phyloP scores from a whole-genome alignment of 768 basidiomycete genomes.

The Termitomyces sp. region DNA sequence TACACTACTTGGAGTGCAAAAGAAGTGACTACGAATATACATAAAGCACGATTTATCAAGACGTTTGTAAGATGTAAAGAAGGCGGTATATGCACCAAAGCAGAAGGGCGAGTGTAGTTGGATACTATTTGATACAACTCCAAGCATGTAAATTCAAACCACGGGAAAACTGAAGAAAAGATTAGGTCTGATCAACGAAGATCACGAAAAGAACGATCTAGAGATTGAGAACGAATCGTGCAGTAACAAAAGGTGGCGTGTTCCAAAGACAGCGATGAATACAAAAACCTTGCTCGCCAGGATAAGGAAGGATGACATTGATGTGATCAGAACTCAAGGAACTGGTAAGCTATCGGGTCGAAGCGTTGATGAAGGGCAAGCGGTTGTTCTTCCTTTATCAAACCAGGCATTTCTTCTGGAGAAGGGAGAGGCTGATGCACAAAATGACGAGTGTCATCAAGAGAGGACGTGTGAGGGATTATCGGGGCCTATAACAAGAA shows the following conservation, averaged over 20 bases:
- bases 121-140: conserved; percentile 10
- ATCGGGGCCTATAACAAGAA: conserved; percentile 64
- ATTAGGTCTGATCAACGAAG: neutral
- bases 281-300: neutral
- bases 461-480: conserved; percentile 72
- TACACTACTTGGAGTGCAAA: conserved; percentile 11
- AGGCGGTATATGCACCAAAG: conserved; percentile 1
- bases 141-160: neutral
- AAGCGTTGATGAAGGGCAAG: conserved; percentile 57
- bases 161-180: neutral
- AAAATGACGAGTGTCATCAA: conserved; percentile 86
- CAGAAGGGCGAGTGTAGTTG: neutral
- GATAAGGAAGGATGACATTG: neutral
- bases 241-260: neutral
- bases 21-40: conserved; percentile 13
- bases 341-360: conserved; percentile 65
- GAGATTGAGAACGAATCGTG: neutral
- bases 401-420: conserved; percentile 75
- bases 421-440: conserved; percentile 73
- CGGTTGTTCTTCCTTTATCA: conserved; percentile 58
- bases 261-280: conserved; percentile 12
- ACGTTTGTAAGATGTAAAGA: neutral
- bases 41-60: conserved; percentile 10
- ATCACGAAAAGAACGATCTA: neutral
- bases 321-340: conserved; percentile 63